Evolutionary conservation across 306 rosid species (phyloP).

Genomic region (Pueraria montana): DNA sequence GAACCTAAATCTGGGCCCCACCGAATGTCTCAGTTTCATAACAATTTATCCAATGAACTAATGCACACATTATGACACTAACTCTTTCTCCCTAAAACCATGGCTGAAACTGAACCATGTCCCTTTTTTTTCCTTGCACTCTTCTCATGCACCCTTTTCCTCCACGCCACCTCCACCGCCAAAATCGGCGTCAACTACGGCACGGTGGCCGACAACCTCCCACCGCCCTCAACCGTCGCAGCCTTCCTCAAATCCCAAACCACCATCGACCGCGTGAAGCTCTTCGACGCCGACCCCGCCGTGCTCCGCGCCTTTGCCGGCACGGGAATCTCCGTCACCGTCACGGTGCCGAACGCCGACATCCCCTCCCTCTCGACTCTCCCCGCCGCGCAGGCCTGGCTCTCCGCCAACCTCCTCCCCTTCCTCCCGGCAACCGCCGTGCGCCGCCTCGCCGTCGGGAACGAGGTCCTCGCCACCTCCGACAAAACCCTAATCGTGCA

Average conservation of each 20-base stretch:
- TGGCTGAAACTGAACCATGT: slow-evolving; percentile 45
- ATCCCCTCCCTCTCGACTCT: slow-evolving; percentile 69
- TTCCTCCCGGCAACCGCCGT: slow-evolving; percentile 66
- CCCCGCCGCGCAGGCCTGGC: slow-evolving; percentile 73
- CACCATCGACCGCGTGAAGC: slow-evolving; percentile 71
- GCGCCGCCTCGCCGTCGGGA: slow-evolving; percentile 79
- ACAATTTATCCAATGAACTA: neutral
- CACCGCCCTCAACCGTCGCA: slow-evolving; percentile 70
- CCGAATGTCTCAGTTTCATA: neutral
- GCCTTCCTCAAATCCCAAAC: slow-evolving; percentile 80
- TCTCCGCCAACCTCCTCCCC: slow-evolving; percentile 68
- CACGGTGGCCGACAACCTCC: slow-evolving; percentile 84
- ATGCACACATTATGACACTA: no score
- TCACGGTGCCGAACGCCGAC: slow-evolving; percentile 71
- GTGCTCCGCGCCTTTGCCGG: slow-evolving; percentile 73
- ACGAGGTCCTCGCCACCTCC: slow-evolving; percentile 88
- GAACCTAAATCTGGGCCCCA: no score
- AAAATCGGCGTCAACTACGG: slow-evolving; percentile 93
- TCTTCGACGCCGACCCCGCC: slow-evolving; percentile 78
- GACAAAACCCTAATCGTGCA: slow-evolving; percentile 78
- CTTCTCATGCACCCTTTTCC: slow-evolving; percentile 33
- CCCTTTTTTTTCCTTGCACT: neutral
- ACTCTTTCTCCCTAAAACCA: slow-evolving; percentile 6
- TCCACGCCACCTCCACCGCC: slow-evolving; percentile 25
- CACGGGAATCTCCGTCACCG: slow-evolving; percentile 71